Evolutionary conservation across 2,329 filamentous ascomycete species (phyloP), one percentile per base, ranked within the genome.

Genomic region (Drechslera avenae): DNA sequence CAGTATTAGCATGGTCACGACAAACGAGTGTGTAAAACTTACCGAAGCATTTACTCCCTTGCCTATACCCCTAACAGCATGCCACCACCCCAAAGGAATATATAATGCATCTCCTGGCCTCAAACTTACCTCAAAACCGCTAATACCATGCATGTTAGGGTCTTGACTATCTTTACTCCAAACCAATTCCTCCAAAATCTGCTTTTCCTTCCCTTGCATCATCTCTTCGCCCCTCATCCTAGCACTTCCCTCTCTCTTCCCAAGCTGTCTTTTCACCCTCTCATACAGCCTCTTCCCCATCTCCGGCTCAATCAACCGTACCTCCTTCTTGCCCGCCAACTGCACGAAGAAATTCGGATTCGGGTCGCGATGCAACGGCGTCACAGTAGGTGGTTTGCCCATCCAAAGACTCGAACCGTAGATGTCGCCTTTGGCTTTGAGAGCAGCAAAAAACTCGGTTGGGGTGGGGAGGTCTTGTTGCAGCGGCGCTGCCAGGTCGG

Each of bases 301-400:
- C 0, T 73, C 66, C 0, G 91, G 91, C 4, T 79, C 75, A 50
- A 93, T 79, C 10, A 97, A 69, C n/a, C 91, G 81, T 13, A 97
- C 78, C 0, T 76, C 70, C 73, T 99, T 99, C 43, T 68, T 73
- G 3, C 90, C 85, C 13, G 84, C 84, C 10, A 97, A 73, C 73
- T 99, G 94, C 37, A 90, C 84, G 69, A 97, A 96, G 0, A 97
- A 65, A 68, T 99, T 99, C 0, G 91, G 91, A 64, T 97, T 97
- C 0, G 94, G 94, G 66, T 99, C 94, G 46, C 89, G 84, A 73
- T 99, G 94, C 3, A 96, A 78, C 3, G 94, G 91, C 0, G 94
- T 97, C 62, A 91, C 91, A 0, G 92, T 97, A 0, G 91, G 91
- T 32, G 91, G 85, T 12, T 87, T 79, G 1, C 94, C 94, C 10